Evolutionary conservation across 2,329 filamentous ascomycete species (phyloP).

Genomic region (Mycogone perniciosa): DNA sequence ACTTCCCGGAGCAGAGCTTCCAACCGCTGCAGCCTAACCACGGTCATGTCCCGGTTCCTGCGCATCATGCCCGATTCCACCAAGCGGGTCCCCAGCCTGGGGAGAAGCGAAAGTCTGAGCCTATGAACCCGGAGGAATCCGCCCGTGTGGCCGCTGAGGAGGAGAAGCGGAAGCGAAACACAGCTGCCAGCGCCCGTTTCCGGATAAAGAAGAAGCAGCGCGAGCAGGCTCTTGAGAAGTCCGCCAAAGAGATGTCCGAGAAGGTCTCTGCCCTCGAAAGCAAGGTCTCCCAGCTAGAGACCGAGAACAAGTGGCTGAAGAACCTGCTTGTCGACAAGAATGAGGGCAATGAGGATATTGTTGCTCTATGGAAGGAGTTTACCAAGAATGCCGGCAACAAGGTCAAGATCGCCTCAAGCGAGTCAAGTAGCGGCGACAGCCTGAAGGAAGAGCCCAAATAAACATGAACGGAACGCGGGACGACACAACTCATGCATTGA

Average conservation of each 20-base stretch:
- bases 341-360: conserved; percentile 50
- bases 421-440: conserved; percentile 16
- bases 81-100: conserved; percentile 26
- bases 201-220: conserved; percentile 95
- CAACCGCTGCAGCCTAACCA: conserved; percentile 50
- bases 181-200: conserved; percentile 81
- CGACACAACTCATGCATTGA: not conserved
- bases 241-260: conserved; percentile 75
- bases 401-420: conserved; percentile 21
- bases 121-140: conserved; percentile 60
- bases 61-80: conserved; percentile 31
- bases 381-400: conserved; percentile 32
- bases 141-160: conserved; percentile 74
- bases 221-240: conserved; percentile 76
- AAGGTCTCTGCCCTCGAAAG: conserved; percentile 69
- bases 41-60: conserved; percentile 33
- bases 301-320: conserved; percentile 77
- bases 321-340: conserved; percentile 78
- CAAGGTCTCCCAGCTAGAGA: conserved; percentile 70
- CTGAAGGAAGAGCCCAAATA: conserved; percentile 7
- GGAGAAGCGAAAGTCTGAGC: conserved; percentile 43
- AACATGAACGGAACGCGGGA: not conserved
- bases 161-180: conserved; percentile 84
- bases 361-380: conserved; percentile 47
- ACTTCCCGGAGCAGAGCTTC: conserved; percentile 33